phyloP scores from a whole-genome alignment of 2,329 filamentous ascomycete genomes.

The Dactylellina parvicollis region DNA sequence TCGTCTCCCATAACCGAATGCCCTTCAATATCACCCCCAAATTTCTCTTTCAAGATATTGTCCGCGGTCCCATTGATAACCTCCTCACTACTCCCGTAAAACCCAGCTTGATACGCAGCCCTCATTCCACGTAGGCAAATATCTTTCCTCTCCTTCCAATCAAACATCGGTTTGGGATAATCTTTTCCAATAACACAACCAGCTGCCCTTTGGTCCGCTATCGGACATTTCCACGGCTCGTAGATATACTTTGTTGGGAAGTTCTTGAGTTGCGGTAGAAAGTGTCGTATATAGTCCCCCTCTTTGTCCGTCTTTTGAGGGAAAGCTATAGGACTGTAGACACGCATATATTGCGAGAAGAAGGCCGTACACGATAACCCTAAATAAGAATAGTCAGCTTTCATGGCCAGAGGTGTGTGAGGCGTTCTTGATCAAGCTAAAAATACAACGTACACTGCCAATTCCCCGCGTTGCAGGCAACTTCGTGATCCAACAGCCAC shows the following conservation, averaged over 20 bases:
- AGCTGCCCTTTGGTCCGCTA: slow-evolving; percentile 74
- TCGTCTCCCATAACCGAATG: neutral
- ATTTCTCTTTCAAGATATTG: slow-evolving; percentile 57
- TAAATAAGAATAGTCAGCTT: neutral
- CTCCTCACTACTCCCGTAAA: slow-evolving; percentile 72
- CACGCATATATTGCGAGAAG: slow-evolving; percentile 76
- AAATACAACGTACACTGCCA: slow-evolving; percentile 70
- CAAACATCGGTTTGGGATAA: slow-evolving; percentile 82
- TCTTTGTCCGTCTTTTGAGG: slow-evolving; percentile 79
- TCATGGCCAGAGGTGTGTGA: neutral
- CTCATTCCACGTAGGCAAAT: slow-evolving; percentile 76
- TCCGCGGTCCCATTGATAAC: slow-evolving; percentile 69
- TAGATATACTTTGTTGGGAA: slow-evolving; percentile 78
- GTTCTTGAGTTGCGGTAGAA: slow-evolving; percentile 72
- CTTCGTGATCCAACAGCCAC: slow-evolving; percentile 77
- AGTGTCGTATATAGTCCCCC: slow-evolving; percentile 72
- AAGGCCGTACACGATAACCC: slow-evolving; percentile 79
- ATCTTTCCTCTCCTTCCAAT: slow-evolving; percentile 72
- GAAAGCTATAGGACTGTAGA: slow-evolving; percentile 76
- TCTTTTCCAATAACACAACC: slow-evolving; percentile 71
- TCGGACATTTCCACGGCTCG: slow-evolving; percentile 79
- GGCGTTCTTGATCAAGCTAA: slow-evolving; percentile 57
- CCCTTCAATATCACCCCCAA: slow-evolving; percentile 6
- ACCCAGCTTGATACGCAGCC: slow-evolving; percentile 72
- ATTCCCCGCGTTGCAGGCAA: slow-evolving; percentile 77